phyloP scores from a whole-genome alignment of 2,329 filamentous ascomycete species.

The Penicillium hordei region DNA sequence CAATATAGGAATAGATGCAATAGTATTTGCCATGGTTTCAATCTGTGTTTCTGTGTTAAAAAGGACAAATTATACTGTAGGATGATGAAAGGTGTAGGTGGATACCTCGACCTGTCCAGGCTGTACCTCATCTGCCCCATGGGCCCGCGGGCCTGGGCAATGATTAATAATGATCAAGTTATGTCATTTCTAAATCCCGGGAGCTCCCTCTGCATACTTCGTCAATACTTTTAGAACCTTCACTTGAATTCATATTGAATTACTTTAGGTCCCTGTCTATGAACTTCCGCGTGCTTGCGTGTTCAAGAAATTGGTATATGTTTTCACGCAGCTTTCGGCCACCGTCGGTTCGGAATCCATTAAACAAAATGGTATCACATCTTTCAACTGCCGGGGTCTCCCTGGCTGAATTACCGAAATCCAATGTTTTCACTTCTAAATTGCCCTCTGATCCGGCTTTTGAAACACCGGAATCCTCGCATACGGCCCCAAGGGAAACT shows the following conservation, averaged over 20 bases:
- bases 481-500: slow-evolving; percentile 72
- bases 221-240: not conserved
- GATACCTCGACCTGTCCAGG: not conserved
- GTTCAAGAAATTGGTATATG: slow-evolving; percentile 26
- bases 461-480: slow-evolving; percentile 76
- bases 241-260: not conserved
- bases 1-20: slow-evolving; percentile 42
- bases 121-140: not conserved
- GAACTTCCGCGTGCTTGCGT: slow-evolving; percentile 8
- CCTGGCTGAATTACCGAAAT: slow-evolving; percentile 59
- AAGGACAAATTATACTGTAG: not conserved
- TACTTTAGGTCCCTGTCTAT: not conserved
- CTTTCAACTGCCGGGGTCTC: slow-evolving; percentile 38
- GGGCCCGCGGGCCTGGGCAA: not conserved
- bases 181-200: slow-evolving; percentile 15
- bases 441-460: slow-evolving; percentile 76
- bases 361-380: slow-evolving; percentile 50
- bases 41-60: too few species aligned
- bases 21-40: slow-evolving; percentile 8
- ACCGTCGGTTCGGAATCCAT: slow-evolving; percentile 29
- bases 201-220: not conserved
- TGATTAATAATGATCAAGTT: slow-evolving; percentile 24
- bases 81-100: not conserved
- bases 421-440: slow-evolving; percentile 63
- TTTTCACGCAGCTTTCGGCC: slow-evolving; percentile 13